Percentiles rank a stretch among this genome's conserved stretches.
Evolutionary conservation across 2,329 filamentous ascomycete genomes (phyloP).

Genomic region (Davidsoniella neocaledoniae): DNA sequence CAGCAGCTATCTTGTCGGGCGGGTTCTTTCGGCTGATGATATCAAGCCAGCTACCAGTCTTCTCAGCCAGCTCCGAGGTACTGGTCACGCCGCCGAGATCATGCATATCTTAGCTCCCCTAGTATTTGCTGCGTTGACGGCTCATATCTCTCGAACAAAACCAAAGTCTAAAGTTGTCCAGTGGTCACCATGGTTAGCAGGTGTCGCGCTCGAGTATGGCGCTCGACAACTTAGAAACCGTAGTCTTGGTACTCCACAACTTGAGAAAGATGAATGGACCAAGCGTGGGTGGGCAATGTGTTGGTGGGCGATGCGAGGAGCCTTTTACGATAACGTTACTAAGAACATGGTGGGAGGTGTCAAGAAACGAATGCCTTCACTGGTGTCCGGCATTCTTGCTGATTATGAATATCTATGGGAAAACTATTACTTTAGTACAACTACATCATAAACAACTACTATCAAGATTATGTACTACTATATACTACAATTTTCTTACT

Average conservation of each 20-base stretch:
- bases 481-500: too few species aligned
- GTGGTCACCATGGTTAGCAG: slow-evolving; percentile 86
- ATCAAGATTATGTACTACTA: too few species aligned
- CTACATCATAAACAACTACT: slow-evolving; percentile 18
- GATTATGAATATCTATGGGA: slow-evolving; percentile 98
- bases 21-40: slow-evolving; percentile 87
- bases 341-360: slow-evolving; percentile 57
- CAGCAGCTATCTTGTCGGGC: slow-evolving; percentile 69
- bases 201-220: slow-evolving; percentile 69
- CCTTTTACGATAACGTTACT: slow-evolving; percentile 86
- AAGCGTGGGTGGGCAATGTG: slow-evolving; percentile 79
- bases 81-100: slow-evolving; percentile 64
- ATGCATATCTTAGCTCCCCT: slow-evolving; percentile 82
- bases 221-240: slow-evolving; percentile 67
- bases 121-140: slow-evolving; percentile 65
- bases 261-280: slow-evolving; percentile 80
- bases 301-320: slow-evolving; percentile 96
- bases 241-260: slow-evolving; percentile 62
- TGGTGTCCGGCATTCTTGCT: slow-evolving; percentile 73
- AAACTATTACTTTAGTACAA: slow-evolving; percentile 79
- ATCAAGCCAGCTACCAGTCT: slow-evolving; percentile 83
- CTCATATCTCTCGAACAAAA: slow-evolving; percentile 3
- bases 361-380: slow-evolving; percentile 58
- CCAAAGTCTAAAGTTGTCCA: slow-evolving; percentile 36
- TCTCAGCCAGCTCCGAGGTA: slow-evolving; percentile 64